Base-by-base conservation (phyloP, 371 early-diverging fungal genomes). In the Rhizopus delemar region DNA sequence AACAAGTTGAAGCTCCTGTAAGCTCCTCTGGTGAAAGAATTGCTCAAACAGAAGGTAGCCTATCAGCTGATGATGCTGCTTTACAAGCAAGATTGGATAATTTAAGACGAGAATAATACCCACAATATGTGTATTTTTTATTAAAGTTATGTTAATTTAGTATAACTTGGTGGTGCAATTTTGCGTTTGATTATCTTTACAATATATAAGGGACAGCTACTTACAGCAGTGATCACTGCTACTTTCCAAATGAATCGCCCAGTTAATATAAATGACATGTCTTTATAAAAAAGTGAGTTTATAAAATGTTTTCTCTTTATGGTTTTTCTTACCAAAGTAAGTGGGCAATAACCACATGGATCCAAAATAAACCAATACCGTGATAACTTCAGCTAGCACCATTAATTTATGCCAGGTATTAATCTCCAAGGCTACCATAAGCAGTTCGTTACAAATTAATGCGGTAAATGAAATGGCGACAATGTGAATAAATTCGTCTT, bases 391-490 rank as follows among this genome's bases (percentile, higher is more conserved):
- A 1, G 95, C 84, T 49, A 87, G 80, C 29, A 95, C 72, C 96
- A 97, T 97, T 52, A 83, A 74, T 22, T 49, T 53, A 57, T 76
- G 82, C 95, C 96, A 96, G 11, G 92, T 95, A 55, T 86, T 86
- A 43, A 97, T 92, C 68, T 95, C 94, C 41, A 99, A 69, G 3
- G 97, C 93, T 6, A 99, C 98, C 98, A 98, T 99, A n/a, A 99
- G 71, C 43, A 99, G 74, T 75, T 99, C 99, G 74, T 99, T 99
- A 58, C 99, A 86, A 36, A 99, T 91, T 46, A 99, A 71, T 0
- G 96, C 93, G 1, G 98, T 97, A 69, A 99, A 99, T 5, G 96
- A 93, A 43, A 99, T 94, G 4, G 97, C 91, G 2, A 97, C 95
- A 41, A 99, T 93, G 64, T 95, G 90, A 45, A 98, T 87, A 68